Evolutionary conservation across 225 moss, liverwort and hornwort genomes (phyloP).

Genomic region (Physcomitrium patens): DNA sequence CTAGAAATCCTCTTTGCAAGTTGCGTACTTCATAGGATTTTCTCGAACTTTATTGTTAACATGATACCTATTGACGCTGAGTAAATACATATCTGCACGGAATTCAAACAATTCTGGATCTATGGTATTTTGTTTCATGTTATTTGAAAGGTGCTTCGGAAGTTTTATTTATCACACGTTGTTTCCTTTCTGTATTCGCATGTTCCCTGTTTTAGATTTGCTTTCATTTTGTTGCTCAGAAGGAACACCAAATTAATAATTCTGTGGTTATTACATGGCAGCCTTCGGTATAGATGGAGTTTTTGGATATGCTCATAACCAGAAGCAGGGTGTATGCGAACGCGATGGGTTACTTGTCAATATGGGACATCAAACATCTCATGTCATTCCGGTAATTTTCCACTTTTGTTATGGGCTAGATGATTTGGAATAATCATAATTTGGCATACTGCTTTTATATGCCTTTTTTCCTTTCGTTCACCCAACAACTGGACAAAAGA

Average conservation of each 20-base stretch:
- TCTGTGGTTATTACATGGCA: slow-evolving; percentile 40
- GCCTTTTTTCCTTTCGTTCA: neutral
- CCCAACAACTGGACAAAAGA: slow-evolving; percentile 1
- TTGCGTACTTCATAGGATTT: neutral
- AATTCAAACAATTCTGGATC: neutral
- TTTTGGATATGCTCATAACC: slow-evolving; percentile 88
- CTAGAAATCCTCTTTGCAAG: no score
- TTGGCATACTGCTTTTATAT: slow-evolving; percentile 1
- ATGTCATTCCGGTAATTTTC: slow-evolving; percentile 83
- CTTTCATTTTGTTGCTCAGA: slow-evolving; percentile 13
- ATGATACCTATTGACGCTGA: neutral
- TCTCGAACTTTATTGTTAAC: neutral
- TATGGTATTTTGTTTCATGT: neutral
- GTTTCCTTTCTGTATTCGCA: neutral
- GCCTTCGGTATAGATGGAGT: slow-evolving; percentile 92
- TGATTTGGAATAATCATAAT: neutral
- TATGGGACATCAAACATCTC: slow-evolving; percentile 92
- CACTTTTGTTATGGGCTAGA: slow-evolving; percentile 12
- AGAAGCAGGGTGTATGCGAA: slow-evolving; percentile 72
- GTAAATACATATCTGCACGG: neutral
- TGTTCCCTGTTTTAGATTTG: slow-evolving; percentile 3
- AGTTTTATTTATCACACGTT: slow-evolving; percentile 3
- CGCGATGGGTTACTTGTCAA: slow-evolving; percentile 82
- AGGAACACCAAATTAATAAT: slow-evolving; percentile 9
- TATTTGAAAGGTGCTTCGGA: neutral